Evolutionary conservation across 139 green algal species (phyloP).

Genomic region (Zygnema circumcarinatum): DNA sequence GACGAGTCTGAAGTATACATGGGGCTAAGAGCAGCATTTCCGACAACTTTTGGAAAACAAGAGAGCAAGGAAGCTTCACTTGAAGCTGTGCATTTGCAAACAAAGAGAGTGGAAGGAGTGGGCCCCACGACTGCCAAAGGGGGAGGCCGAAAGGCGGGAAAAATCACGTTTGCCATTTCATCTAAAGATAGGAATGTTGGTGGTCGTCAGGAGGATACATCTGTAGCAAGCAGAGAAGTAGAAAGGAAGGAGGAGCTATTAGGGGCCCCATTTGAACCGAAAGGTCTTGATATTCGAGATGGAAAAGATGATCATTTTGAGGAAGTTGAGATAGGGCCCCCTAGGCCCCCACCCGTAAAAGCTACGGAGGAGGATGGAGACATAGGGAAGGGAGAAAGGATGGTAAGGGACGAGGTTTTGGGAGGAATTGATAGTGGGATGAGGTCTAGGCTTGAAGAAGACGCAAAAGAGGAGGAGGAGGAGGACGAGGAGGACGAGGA

Average conservation of each 20-base stretch:
- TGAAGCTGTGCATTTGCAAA: slow-evolving; percentile 29
- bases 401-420: not conserved
- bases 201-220: not conserved
- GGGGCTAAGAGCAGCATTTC: slow-evolving; percentile 38
- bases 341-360: not conserved
- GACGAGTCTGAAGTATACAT: slow-evolving; percentile 43
- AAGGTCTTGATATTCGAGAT: too few species aligned
- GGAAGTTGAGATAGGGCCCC: not conserved
- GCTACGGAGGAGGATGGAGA: not conserved
- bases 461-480: slow-evolving; percentile 26
- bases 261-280: too few species aligned
- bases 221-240: too few species aligned
- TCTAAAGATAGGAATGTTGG: not conserved
- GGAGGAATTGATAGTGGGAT: not conserved
- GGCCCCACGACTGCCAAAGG: not conserved
- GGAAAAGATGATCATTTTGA: not conserved
- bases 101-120: slow-evolving; percentile 9
- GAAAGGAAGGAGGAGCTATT: too few species aligned
- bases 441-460: not conserved
- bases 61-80: slow-evolving; percentile 35
- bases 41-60: slow-evolving; percentile 44
- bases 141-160: not conserved
- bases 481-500: slow-evolving; percentile 45
- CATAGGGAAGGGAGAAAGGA: slow-evolving; percentile 27
- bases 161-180: not conserved